Conservation (phyloP, 2,329 filamentous ascomycete species). For the Aspergillus phoenicis region DNA sequence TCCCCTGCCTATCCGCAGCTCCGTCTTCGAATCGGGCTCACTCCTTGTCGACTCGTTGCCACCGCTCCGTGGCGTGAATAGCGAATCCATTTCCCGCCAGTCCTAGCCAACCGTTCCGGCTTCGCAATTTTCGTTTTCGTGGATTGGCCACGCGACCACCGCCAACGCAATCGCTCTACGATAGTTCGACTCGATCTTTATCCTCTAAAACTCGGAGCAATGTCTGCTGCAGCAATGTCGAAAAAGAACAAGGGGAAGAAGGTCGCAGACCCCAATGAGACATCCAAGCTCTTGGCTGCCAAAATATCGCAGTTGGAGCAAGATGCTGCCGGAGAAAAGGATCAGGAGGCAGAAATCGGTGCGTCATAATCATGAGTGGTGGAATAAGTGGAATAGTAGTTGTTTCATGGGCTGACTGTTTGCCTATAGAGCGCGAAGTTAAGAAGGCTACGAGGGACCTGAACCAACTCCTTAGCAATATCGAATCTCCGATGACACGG, state of each 20-base stretch:
- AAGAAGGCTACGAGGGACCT: slow-evolving; percentile 92
- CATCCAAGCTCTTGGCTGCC: slow-evolving; percentile 85
- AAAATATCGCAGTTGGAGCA: slow-evolving; percentile 95
- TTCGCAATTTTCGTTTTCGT: slow-evolving; percentile 39
- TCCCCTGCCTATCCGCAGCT: background rate
- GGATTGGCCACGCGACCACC: slow-evolving; percentile 47
- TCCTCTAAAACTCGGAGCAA: slow-evolving; percentile 25
- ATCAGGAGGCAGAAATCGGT: slow-evolving; percentile 96
- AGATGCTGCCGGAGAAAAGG: slow-evolving; percentile 89
- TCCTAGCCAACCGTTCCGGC: slow-evolving; percentile 25
- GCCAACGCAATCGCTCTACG: slow-evolving; percentile 48
- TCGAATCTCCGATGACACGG: slow-evolving; percentile 89
- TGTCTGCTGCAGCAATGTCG: slow-evolving; percentile 55
- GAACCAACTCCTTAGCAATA: slow-evolving; percentile 77
- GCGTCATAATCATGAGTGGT: slow-evolving; percentile 41
- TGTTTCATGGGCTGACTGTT: slow-evolving; percentile 26
- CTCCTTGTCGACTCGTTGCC: slow-evolving; percentile 8
- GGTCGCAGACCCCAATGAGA: slow-evolving; percentile 79
- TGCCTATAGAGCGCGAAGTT: slow-evolving; percentile 76
- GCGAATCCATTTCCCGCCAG: slow-evolving; percentile 20
- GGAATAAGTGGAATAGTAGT: slow-evolving; percentile 16
- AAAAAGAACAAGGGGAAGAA: slow-evolving; percentile 89
- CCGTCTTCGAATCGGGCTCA: background rate
- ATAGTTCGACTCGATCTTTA: background rate
- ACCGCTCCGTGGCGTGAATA: slow-evolving; percentile 16